Evolutionary conservation across 257 asterid genomes (phyloP), one percentile per base, ranked within the genome.

Genomic region (Cruciata laevipes): DNA sequence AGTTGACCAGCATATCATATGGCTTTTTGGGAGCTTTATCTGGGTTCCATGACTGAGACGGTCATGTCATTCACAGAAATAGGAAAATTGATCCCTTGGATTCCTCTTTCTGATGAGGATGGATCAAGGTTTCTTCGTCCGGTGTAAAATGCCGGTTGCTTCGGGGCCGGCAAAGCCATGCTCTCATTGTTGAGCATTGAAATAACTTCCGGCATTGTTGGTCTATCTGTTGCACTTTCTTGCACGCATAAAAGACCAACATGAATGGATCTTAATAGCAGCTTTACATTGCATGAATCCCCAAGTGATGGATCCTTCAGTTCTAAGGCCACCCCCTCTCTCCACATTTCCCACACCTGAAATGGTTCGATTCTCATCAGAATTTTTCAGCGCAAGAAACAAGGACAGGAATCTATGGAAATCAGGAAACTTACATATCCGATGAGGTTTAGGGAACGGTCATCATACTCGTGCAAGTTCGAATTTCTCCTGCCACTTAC

Each of bases 271-370:
- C 82, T 76, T 21, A 72, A 73, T 61, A 85, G 3, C 71, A 71
- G 85, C 24, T 70, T 76, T 16, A 33, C 57, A 27, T 61, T 61
- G 70, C 81, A 78, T 12, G 84, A 71, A 67, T 71, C 70, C 12
- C 62, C 77, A 23, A 88, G 72, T 6, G 53, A 49, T 38, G 81
- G 85, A 78, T 86, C 88, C 74, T 76, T 69, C 30, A 88, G 60
- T 53, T 78, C 79, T 51, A 71, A 40, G 5, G 79, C 82, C 62
- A 57, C 58, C 56, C 60, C 82, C 17, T 69, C 72, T 47, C 38
- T 68, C 91, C 89, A 86, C 20, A 75, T 78, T 74, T 83, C 86
- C 94, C 94, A 88, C 9, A 85, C 87, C 91, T 88, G 73, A 40
- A 55, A 20, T 69, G 16, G n/a, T 37, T 5, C 32, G 25, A 61